These are phyloP conservation scores for Aspergillus ustus DNA, from an alignment of 2,329 filamentous ascomycete genomes.

Conservation along the genomic window DNA sequence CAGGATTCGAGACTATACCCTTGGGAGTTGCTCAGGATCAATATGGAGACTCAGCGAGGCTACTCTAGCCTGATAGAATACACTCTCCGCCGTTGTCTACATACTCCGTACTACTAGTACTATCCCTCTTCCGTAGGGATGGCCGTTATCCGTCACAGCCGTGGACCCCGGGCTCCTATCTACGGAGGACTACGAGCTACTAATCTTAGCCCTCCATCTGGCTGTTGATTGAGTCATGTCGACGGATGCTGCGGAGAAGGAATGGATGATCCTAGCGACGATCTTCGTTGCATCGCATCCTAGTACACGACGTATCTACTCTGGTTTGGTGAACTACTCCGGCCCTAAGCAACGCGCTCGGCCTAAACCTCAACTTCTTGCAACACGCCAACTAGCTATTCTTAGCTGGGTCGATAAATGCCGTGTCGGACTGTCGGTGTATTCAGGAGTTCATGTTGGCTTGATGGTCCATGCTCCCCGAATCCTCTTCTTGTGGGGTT, in stretches of 20 bases:
- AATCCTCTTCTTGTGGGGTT: too few relatives aligned
- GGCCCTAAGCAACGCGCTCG: too few relatives aligned
- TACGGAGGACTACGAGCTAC: neutral
- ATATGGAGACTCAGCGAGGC: neutral
- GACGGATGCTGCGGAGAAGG: neutral
- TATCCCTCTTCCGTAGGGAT: neutral
- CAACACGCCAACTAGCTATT: too few relatives aligned
- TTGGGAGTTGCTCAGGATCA: neutral
- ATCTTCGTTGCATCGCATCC: neutral
- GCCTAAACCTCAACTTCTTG: too few relatives aligned
- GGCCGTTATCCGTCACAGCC: neutral
- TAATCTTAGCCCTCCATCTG: neutral
- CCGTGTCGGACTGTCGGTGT: too few relatives aligned
- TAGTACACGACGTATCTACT: neutral
- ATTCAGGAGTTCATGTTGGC: too few relatives aligned
- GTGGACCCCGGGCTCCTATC: neutral
- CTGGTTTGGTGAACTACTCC: neutral
- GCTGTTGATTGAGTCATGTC: neutral
- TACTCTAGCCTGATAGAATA: neutral
- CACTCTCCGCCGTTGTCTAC: too few relatives aligned
- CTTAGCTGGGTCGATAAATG: too few relatives aligned
- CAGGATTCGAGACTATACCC: neutral
- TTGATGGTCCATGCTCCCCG: too few relatives aligned
- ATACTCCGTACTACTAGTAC: too few relatives aligned
- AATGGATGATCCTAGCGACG: neutral